Evolutionary conservation across 2,329 filamentous ascomycete species (phyloP).

Genomic region (Talaromyces sp.): DNA sequence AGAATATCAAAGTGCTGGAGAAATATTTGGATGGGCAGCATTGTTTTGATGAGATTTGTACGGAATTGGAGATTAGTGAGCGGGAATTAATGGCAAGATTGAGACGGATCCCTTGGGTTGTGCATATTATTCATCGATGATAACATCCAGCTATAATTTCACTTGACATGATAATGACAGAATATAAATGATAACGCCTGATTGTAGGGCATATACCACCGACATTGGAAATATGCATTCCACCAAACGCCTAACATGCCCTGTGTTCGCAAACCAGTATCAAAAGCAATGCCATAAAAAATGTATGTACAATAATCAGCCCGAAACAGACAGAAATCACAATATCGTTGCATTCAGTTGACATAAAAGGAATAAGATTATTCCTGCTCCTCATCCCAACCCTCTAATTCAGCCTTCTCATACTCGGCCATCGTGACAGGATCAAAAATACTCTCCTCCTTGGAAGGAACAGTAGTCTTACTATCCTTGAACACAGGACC

Average conservation of each 20-base stretch:
- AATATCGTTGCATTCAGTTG: too few relatives aligned
- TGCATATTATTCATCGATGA: constrained; percentile 45
- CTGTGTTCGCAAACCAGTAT: not conserved
- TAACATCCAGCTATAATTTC: not conserved
- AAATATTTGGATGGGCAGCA: constrained; percentile 46
- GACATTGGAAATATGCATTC: not conserved
- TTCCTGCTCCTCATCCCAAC: constrained; percentile 75
- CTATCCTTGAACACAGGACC: constrained; percentile 86
- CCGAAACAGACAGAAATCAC: not conserved
- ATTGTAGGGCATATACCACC: not conserved
- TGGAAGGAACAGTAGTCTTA: constrained; percentile 65
- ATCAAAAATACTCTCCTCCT: constrained; percentile 69
- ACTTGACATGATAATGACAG: not conserved
- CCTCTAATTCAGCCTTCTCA: constrained; percentile 70
- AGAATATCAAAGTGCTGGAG: constrained; percentile 33
- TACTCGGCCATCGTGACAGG: constrained; percentile 65
- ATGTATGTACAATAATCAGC: not conserved
- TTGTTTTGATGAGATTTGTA: constrained; percentile 49
- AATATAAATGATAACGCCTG: not conserved
- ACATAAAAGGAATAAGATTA: constrained; percentile 28
- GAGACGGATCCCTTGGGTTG: constrained; percentile 41
- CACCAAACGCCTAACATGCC: not conserved
- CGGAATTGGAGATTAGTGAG: constrained; percentile 46
- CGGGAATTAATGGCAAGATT: constrained; percentile 40
- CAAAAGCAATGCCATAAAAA: not conserved